Evolutionary conservation across 805 yeast species (phyloP).

Genomic region (Middelhovenomyces tepae): DNA sequence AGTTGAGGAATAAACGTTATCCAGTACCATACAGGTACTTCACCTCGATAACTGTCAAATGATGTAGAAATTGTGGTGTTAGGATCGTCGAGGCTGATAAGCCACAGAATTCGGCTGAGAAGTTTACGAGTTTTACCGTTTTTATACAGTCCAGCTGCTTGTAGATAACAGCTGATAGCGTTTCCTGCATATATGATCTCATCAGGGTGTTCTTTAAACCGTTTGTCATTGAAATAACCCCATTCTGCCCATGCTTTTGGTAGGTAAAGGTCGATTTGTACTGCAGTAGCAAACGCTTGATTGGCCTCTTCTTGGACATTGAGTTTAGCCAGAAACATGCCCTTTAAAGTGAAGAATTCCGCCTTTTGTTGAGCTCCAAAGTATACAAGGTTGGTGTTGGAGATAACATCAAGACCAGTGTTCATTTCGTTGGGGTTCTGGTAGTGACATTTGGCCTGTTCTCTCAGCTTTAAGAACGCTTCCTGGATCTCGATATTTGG

Average conservation of each 20-base stretch:
- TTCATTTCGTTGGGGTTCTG: constrained; percentile 84
- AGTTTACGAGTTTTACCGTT: constrained; percentile 83
- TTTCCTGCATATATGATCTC: constrained; percentile 82
- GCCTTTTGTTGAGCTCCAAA: constrained; percentile 98
- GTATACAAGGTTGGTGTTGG: constrained; percentile 91
- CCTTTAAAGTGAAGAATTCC: constrained; percentile 93
- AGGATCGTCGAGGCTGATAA: constrained; percentile 82
- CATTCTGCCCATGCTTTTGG: constrained; percentile 99
- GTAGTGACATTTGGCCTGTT: constrained; percentile 96
- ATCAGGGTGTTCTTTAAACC: constrained; percentile 74
- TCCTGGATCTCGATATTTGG: constrained; percentile 98
- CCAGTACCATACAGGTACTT: constrained; percentile 99
- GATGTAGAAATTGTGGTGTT: constrained; percentile 75
- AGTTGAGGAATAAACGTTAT: constrained; percentile 93
- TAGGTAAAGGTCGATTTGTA: constrained; percentile 84
- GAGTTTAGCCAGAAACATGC: constrained; percentile 91
- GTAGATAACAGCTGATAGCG: constrained; percentile 91
- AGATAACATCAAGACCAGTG: constrained; percentile 93
- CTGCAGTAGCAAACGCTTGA: constrained; percentile 96
- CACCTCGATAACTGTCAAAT: constrained; percentile 87
- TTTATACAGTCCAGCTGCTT: constrained; percentile 95
- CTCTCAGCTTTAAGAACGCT: constrained; percentile 89
- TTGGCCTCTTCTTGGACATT: constrained; percentile 91
- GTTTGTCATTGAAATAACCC: constrained; percentile 90
- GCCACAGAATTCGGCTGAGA: constrained; percentile 86